Base-by-base conservation (phyloP, 352 stramenopile species). In the Pythium dissotocum region DNA sequence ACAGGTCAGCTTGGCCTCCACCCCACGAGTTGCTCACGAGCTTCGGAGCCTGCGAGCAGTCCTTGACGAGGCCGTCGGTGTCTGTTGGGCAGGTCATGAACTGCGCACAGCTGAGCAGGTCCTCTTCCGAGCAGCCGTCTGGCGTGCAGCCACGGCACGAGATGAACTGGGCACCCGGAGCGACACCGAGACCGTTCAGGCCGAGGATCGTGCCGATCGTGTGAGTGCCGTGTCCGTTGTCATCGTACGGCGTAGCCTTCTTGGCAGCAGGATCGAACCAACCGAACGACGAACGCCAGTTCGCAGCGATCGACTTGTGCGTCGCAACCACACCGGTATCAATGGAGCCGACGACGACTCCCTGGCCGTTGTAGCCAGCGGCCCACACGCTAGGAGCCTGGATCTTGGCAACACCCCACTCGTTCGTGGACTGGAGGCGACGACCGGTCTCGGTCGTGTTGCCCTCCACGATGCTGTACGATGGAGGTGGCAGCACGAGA, bases 11-110 rank as follows among this genome's bases (percentile, higher is more conserved):
- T 24, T 24, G 21, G 9, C 49, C 6, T 18, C 53, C 58, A 24
- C 63, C 69, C 69, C 69, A 75, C 10, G 33, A 60, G 58, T 75
- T 75, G 51, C 46, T 75, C 14, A 75, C 54, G 42, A 59, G 18
- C 28, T 46, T 9, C 1, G 53, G 53, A 10, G 53, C 53, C 53
- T 59, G 40, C 28, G 30, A 26, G 53, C 53, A 59, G 53, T 59
- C 53, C 33, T 30, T 42, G 53, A 26, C 24, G 5, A 24, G 5
- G 53, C 53, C 53, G 10, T 4, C 26, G 10, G 53, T 26, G 14
- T 44, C 32, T 3, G 53, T 46, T 9, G 53, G 53, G 24, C 53
- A 59, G 28, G 72, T 53, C 38, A 77, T 75, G 42, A 72, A 77
- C 52, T 77, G 61, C 5, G 54, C 52, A 54, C 71, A 77, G 13